These are phyloP conservation scores for Verticillium isaacii DNA, from an alignment of 2,329 filamentous ascomycete genomes.

Conservation along the genomic window DNA sequence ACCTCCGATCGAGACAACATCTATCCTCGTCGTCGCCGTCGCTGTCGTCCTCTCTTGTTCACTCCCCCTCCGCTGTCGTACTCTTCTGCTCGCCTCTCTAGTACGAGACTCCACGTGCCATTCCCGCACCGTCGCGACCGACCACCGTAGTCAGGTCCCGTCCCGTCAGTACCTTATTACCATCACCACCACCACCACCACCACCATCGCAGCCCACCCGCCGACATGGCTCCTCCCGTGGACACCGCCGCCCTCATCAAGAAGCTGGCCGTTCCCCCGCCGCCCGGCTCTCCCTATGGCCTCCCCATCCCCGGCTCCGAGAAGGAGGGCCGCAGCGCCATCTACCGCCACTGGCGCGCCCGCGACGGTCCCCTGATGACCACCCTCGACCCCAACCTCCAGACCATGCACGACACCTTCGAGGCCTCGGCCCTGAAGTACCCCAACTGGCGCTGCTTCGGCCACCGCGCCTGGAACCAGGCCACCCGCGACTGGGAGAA, in stretches of 20 bases:
- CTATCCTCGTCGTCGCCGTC: no score
- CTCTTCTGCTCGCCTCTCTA: background rate
- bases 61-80: background rate
- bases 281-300: constrained; percentile 72
- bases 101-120: background rate
- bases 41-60: background rate
- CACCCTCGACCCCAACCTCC: constrained; percentile 65
- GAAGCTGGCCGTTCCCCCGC: constrained; percentile 57
- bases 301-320: constrained; percentile 72
- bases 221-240: constrained; percentile 24
- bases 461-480: constrained; percentile 74
- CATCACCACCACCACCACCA: background rate
- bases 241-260: constrained; percentile 35
- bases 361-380: constrained; percentile 66
- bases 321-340: constrained; percentile 62
- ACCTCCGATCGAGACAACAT: no score
- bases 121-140: background rate
- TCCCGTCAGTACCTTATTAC: background rate
- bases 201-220: background rate
- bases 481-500: constrained; percentile 66
- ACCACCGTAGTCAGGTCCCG: background rate
- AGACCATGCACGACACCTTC: constrained; percentile 77
- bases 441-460: constrained; percentile 70
- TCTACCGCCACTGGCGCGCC: constrained; percentile 83
- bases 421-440: constrained; percentile 59